Evolutionary conservation across 2,329 filamentous ascomycete species (phyloP).

Genomic region (Cladosporium sp.): DNA sequence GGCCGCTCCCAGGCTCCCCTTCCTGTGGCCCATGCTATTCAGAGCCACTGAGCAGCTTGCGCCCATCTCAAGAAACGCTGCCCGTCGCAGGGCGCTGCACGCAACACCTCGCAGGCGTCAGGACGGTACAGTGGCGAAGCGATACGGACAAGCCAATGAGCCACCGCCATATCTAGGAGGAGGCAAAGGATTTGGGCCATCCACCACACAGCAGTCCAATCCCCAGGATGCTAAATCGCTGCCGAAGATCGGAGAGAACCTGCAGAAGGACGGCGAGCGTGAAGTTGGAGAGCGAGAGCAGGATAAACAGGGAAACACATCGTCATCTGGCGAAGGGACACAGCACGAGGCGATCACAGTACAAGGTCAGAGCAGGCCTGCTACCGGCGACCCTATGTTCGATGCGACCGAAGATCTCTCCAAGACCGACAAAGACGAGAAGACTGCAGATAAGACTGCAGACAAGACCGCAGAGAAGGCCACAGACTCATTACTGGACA

Average conservation of each 20-base stretch:
- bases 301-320: conserved; percentile 18
- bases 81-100: conserved; percentile 34
- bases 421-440: conserved; percentile 16
- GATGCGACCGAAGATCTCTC: conserved; percentile 23
- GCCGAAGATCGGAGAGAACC: conserved; percentile 34
- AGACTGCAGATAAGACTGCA: conserved; percentile 19
- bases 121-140: conserved; percentile 33
- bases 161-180: conserved; percentile 42
- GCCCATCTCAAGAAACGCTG: conserved; percentile 25
- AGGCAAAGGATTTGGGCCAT: conserved; percentile 27
- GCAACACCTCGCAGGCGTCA: conserved; percentile 36
- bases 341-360: conserved; percentile 8
- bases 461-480: conserved; percentile 4
- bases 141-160: conserved; percentile 52
- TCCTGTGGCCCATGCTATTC: conserved; percentile 50
- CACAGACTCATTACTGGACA: conserved; percentile 32
- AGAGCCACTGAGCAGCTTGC: conserved; percentile 33
- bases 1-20: conserved; percentile 48
- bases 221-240: conserved; percentile 23
- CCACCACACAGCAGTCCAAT: conserved; percentile 14
- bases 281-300: conserved; percentile 22
- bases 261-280: conserved; percentile 32
- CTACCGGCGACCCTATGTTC: conserved; percentile 26
- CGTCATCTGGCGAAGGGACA: background rate
- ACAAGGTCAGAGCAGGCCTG: conserved; percentile 7